These are phyloP conservation scores for Trifolium fragiferum DNA, from an alignment of 306 rosid genomes.

Conservation along the genomic window DNA sequence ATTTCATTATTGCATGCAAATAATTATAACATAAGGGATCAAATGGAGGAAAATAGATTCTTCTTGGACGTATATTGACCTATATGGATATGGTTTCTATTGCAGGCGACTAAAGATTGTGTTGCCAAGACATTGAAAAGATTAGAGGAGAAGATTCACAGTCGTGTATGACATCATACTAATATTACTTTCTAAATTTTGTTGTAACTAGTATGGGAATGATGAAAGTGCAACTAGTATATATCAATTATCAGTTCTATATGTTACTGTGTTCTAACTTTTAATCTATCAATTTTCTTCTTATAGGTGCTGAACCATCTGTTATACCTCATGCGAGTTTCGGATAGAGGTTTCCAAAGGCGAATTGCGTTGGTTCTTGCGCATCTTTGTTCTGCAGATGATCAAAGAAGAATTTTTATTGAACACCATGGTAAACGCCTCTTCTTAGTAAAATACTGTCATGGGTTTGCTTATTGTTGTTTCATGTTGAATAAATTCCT, in stretches of 20 bases:
- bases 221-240: conserved; percentile 21
- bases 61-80: conserved; percentile 30
- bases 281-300: conserved; percentile 43
- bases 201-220: conserved; percentile 23
- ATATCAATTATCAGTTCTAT: conserved; percentile 5
- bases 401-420: conserved; percentile 77
- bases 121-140: conserved; percentile 98
- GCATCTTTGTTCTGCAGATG: conserved; percentile 87
- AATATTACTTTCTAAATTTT: conserved; percentile 29
- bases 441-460: conserved; percentile 32
- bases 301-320: conserved; percentile 86
- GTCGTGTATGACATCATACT: conserved; percentile 68
- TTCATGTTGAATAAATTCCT: conserved; percentile 39
- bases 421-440: conserved; percentile 72
- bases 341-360: conserved; percentile 81
- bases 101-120: conserved; percentile 98
- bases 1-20: background rate
- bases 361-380: conserved; percentile 95
- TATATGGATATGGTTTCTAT: conserved; percentile 38
- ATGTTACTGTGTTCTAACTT: conserved; percentile 27
- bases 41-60: conserved; percentile 6
- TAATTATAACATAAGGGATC: conserved; percentile 14
- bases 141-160: conserved; percentile 96
- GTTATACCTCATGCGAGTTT: conserved; percentile 87
- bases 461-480: conserved; percentile 16